Conservation (phyloP, 73 alveolate species). For the Breviolum minutum region DNA sequence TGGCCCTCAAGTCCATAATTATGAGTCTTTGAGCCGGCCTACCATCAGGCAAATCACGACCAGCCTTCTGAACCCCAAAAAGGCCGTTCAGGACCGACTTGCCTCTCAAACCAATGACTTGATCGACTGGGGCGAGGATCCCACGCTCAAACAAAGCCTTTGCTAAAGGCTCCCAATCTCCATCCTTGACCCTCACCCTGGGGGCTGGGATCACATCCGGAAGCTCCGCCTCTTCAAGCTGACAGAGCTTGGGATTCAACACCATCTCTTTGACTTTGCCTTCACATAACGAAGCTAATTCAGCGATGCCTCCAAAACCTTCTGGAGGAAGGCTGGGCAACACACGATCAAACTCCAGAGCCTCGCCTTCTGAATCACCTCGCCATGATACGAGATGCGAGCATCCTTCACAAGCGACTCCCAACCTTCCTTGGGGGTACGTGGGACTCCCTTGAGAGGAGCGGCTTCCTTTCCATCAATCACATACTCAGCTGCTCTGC, state of each 20-base stretch:
- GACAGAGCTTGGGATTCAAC: not conserved
- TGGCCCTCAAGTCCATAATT: not conserved
- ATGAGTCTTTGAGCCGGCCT: not conserved
- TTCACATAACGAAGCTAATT: not conserved
- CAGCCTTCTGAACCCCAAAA: constrained; percentile 30
- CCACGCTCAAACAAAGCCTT: not conserved
- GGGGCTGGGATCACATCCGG: not conserved
- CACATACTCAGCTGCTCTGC: not conserved
- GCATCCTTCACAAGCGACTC: not conserved
- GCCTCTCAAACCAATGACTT: not conserved
- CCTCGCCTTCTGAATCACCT: not conserved
- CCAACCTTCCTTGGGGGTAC: not conserved
- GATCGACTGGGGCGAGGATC: not conserved
- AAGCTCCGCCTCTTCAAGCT: not conserved
- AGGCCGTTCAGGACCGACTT: not conserved
- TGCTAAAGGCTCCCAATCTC: not conserved
- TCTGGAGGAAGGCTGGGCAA: constrained; percentile 22
- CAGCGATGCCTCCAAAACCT: not conserved
- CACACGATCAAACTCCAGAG: not conserved
- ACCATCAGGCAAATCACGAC: not conserved
- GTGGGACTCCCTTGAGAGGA: not conserved
- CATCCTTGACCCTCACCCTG: not conserved
- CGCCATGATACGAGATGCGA: not conserved
- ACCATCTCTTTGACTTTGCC: not conserved
- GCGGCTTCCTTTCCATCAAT: not conserved